These are phyloP conservation scores for Flueggea neowawraea DNA, from an alignment of 441 rosid species.

Conservation along the genomic window DNA sequence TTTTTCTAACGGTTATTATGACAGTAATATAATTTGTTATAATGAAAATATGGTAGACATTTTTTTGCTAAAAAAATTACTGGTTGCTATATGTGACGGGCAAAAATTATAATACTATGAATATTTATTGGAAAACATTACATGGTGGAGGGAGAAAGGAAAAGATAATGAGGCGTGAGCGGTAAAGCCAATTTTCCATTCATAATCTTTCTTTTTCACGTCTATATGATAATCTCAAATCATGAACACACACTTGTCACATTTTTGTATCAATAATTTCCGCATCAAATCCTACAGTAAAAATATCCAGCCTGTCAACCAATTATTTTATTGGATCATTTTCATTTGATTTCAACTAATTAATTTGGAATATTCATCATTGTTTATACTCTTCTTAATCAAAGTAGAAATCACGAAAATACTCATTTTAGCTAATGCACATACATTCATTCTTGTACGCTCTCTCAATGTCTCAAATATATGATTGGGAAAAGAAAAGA, in stretches of 20 bases:
- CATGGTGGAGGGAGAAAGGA: not conserved
- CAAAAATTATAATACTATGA: not conserved
- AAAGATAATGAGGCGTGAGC: constrained; percentile 8
- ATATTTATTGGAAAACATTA: constrained; percentile 7
- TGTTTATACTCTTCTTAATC: too few species aligned
- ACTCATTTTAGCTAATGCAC: too few species aligned
- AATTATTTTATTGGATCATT: not conserved
- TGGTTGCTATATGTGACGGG: too few species aligned
- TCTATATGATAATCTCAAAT: constrained; percentile 7
- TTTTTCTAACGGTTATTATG: too few species aligned
- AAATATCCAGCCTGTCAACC: constrained; percentile 1
- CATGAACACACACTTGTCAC: not conserved
- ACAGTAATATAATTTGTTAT: too few species aligned
- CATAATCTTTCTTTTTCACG: not conserved
- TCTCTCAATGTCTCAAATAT: too few species aligned
- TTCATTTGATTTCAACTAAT: not conserved
- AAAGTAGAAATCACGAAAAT: too few species aligned
- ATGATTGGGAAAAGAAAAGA: too few species aligned
- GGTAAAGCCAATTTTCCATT: not conserved
- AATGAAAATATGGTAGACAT: too few species aligned
- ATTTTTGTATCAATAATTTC: constrained; percentile 3
- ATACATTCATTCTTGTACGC: too few species aligned
- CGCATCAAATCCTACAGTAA: not conserved
- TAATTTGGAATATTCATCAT: too few species aligned
- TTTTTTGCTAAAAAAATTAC: too few species aligned